Conservation (phyloP, 73 alveolate genomes). For the Uronychia setigera region DNA sequence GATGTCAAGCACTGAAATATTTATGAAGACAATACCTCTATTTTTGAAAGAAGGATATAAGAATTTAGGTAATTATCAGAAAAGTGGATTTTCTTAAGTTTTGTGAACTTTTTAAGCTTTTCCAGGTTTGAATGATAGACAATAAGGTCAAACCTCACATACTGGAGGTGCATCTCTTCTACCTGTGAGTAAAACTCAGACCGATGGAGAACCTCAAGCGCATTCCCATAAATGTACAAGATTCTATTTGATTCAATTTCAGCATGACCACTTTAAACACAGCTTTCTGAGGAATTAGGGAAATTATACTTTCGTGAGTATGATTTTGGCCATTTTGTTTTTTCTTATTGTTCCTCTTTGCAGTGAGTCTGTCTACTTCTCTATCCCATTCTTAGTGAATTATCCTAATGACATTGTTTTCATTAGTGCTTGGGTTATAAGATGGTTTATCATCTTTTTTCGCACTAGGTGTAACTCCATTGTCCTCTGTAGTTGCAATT, state of each 20-base stretch:
- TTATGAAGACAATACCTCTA: slow-evolving; percentile 64
- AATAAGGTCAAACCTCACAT: slow-evolving; percentile 82
- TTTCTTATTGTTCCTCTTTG: slow-evolving; percentile 32
- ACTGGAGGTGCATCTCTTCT: slow-evolving; percentile 82
- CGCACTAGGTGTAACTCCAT: background rate
- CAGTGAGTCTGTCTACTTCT: slow-evolving; percentile 58
- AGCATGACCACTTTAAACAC: slow-evolving; percentile 94
- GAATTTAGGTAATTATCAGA: slow-evolving; percentile 81
- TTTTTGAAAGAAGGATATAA: slow-evolving; percentile 77
- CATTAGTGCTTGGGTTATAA: background rate
- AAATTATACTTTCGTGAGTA: background rate
- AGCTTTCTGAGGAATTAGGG: slow-evolving; percentile 42
- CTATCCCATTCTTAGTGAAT: slow-evolving; percentile 62
- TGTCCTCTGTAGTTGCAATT: background rate
- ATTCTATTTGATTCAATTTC: slow-evolving; percentile 90
- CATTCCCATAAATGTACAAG: slow-evolving; percentile 90
- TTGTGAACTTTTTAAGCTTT: slow-evolving; percentile 76
- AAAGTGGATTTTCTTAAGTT: slow-evolving; percentile 75
- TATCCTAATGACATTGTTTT: slow-evolving; percentile 43
- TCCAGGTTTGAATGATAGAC: slow-evolving; percentile 79
- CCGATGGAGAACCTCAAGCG: slow-evolving; percentile 87
- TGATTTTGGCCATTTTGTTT: slow-evolving; percentile 12
- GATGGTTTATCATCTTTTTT: background rate
- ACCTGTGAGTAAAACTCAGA: slow-evolving; percentile 83
- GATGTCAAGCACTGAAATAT: slow-evolving; percentile 26